Evolutionary conservation across 2,329 filamentous ascomycete species (phyloP), one percentile per base, ranked within the genome.

Genomic region (Epichloe festucae): DNA sequence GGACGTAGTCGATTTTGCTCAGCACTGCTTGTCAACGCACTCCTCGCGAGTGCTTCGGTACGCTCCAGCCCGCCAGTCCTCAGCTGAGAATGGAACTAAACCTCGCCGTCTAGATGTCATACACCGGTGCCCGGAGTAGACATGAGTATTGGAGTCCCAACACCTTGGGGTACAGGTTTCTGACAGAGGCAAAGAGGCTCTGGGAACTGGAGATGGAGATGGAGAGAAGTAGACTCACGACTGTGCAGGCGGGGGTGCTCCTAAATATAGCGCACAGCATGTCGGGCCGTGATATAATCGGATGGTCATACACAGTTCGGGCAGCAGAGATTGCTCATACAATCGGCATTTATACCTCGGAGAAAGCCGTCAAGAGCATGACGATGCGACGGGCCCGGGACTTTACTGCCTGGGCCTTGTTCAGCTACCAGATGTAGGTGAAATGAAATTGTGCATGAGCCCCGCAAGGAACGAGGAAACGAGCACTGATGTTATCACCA

Each of bases 31-130:
- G 67, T 71, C 47, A 73, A 72, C 38, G 55, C 62, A 2, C 40
- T 67, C 11, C 61, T 72, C 38, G 65, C 66, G 8, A 55, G 65
- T 19, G 60, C 65, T 51, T 70, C 63, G 46, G 70, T 71, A 63
- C 15, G 17, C 27, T 31, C 27, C 8, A 65, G 56, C 7, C 31
- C 31, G 3, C 31, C 31, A 31, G 31, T 31, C 31, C 31, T 31
- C 1, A 4, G 10, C 31, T 31, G 31, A 31, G 31, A 31, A 31
- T 31, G 3, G 10, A 10, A 31, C 31, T 31, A 31, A 31, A 31
- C 31, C 31, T 31, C 8, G 31, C 31, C 10, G 1, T 31, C 31
- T 31, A 31, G 31, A 31, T 31, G 31, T 31, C 31, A 31, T 31
- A 31, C 10, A 31, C 4, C 8, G 31, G 10, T 31, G 31, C 31